Evolutionary conservation across 768 basidiomycete genomes (phyloP).

Genomic region (Podaxis rugospora): DNA sequence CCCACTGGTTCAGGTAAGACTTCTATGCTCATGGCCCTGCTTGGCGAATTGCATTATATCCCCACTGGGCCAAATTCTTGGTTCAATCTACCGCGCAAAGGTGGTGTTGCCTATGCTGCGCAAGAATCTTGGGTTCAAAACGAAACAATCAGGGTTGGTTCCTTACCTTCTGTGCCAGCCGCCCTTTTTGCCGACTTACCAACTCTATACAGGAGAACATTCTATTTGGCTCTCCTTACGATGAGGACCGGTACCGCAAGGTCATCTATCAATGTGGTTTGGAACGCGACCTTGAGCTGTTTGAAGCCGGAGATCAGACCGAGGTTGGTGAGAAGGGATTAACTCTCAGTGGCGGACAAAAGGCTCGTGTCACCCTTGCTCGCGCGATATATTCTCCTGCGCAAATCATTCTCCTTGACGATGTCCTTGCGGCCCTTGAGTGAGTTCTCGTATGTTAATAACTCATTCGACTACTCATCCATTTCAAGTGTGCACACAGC

Average conservation of each 20-base stretch:
- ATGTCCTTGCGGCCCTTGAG: constrained; percentile 65
- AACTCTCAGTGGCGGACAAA: constrained; percentile 38
- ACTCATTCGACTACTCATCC: not conserved
- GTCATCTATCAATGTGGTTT: constrained; percentile 70
- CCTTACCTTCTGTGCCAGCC: not conserved
- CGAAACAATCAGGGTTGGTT: constrained; percentile 56
- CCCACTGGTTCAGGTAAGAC: constrained; percentile 61
- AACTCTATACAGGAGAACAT: constrained; percentile 53
- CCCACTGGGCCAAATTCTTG: constrained; percentile 47
- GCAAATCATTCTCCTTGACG: constrained; percentile 63
- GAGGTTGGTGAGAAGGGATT: constrained; percentile 70
- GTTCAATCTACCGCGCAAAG: constrained; percentile 59
- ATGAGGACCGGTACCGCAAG: constrained; percentile 68
- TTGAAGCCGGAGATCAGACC: constrained; percentile 60
- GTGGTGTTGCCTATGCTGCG: constrained; percentile 70
- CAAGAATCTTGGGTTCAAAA: constrained; percentile 83
- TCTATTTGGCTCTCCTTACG: constrained; percentile 67
- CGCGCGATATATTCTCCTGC: constrained; percentile 46
- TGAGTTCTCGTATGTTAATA: constrained; percentile 2
- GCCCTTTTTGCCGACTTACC: not conserved
- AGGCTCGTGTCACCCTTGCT: constrained; percentile 43
- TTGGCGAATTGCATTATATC: constrained; percentile 63
- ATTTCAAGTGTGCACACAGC: constrained; percentile 64
- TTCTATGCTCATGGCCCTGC: constrained; percentile 57
- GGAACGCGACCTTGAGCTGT: constrained; percentile 62